Base-by-base conservation (phyloP, 148 eudicot species). In the Fallopia convolvulus region DNA sequence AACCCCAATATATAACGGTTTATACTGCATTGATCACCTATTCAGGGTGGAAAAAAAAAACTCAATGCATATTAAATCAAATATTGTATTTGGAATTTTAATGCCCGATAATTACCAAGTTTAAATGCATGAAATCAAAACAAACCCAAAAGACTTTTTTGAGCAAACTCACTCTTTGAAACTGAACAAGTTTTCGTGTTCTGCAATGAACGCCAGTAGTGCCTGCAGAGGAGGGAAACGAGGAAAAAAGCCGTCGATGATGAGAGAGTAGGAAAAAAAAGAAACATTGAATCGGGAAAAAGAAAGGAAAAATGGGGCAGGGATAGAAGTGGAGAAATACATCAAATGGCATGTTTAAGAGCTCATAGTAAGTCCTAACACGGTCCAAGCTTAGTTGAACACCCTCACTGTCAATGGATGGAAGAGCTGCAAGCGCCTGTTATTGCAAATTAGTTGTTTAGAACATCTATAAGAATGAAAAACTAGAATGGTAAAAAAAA, bases 301-400 rank as follows among this genome's bases (percentile, higher is more conserved):
- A 68, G 1, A 17, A 15, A 39, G n/a, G 72, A 15, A n/a, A 42
- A 42, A 36, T 1, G 72, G 46, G 18, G 61, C 2, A n/a, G 8
- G 23, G 9, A 23, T 10, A 18, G 20, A 8, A 61, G 39, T 61
- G 36, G 10, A 61, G 44, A 77, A 81, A 78, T 87, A 96, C 99
- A 88, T 96, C 99, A 77, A 91, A 90, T 60, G 99, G 98, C 99
- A 96, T 90, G 88, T 96, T 96, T 78, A 96, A 81, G 75, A 93
- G 87, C 84, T 96, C 99, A 81, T 87, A 96, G 81, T 93, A 96
- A 44, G 97, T 96, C 85, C 99, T 83, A 20, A 96, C 99, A 74
- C 89, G 93, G 86, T 95, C 99, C 78, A 93, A 82, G 76, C 90
- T 90, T 83, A 84, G 75, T 79, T 89, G 99, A 65, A 93, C 90